These are phyloP conservation scores for Penicillium alfredii DNA, from an alignment of 495 filamentous ascomycete genomes.

Conservation along the genomic window DNA sequence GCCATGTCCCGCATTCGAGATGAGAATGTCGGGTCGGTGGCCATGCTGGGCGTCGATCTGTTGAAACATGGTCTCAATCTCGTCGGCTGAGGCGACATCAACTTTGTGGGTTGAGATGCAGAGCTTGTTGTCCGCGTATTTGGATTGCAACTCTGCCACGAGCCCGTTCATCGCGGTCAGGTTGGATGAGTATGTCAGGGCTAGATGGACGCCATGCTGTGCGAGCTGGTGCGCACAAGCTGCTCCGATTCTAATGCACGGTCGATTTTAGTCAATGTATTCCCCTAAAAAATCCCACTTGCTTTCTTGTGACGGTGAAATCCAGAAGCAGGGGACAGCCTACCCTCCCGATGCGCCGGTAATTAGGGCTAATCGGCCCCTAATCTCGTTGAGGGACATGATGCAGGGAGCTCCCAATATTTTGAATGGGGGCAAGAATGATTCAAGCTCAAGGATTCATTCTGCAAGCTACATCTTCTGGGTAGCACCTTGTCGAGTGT, in stretches of 20 bases:
- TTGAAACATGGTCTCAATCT: slow-evolving; percentile 47
- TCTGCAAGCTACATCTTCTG: no score
- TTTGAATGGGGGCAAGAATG: neutral
- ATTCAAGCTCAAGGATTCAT: no score
- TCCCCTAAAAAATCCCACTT: no score
- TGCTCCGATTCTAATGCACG: slow-evolving; percentile 48
- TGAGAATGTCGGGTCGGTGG: slow-evolving; percentile 54
- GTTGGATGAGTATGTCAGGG: slow-evolving; percentile 56
- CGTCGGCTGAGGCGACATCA: slow-evolving; percentile 47
- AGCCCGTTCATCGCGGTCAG: slow-evolving; percentile 40
- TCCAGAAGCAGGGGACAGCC: slow-evolving; percentile 4
- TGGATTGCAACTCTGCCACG: slow-evolving; percentile 30
- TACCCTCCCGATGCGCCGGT: slow-evolving; percentile 65
- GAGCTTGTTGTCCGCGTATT: slow-evolving; percentile 25
- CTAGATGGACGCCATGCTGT: slow-evolving; percentile 48
- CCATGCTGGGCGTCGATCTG: slow-evolving; percentile 48
- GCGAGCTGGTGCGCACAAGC: slow-evolving; percentile 54
- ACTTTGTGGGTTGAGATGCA: slow-evolving; percentile 51
- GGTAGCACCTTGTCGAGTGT: no score
- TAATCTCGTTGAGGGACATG: slow-evolving; percentile 46
- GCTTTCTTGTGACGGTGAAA: neutral
- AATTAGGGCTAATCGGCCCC: slow-evolving; percentile 55
- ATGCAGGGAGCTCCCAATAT: slow-evolving; percentile 5
- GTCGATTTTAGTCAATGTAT: no score
- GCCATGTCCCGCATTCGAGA: slow-evolving; percentile 54